Base-by-base conservation (phyloP, 2,329 filamentous ascomycete species). In the Fusarium mundagurra region DNA sequence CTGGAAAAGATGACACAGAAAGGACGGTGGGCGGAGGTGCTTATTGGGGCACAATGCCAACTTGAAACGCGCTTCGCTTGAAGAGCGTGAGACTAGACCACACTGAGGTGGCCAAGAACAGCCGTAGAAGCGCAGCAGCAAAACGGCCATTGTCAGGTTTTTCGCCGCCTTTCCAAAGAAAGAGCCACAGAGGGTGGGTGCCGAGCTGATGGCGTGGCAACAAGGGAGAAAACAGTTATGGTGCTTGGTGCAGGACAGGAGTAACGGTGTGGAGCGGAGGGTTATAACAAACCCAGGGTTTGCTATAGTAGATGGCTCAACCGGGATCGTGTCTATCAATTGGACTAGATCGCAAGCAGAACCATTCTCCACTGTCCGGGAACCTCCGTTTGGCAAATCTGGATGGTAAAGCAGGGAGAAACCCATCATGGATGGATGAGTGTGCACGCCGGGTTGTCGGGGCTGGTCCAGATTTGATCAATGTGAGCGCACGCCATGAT, bases 221-320 rank as follows among this genome's bases (percentile, higher is more conserved):
- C 68, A 74, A 71, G 70, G 61, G 73, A 67, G 71, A 57, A 61
- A 74, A 69, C 77, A 71, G 72, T 73, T 77, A 67, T 76, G 70
- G 66, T 77, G 68, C 65, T 74, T 43, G 67, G 70, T 69, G 75
- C 60, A 74, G 72, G 57, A 72, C 66, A 70, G 71, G 69, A 78
- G 72, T 65, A 74, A 63, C 65, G 67, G 64, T 70, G 75, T 74
- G 67, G 75, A 72, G 75, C 70, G 74, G 64, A 78, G 78, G 67
- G 68, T 66, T 79, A 77, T 80, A 80, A 74, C 72, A 77, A 69
- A 75, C 74, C 72, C 77, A 77, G 74, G 79, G 79, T 78, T 64
- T 72, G 72, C 69, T 78, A 80, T 81, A 80, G 71, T 71, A 76
- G 77, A 78, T 75, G 73, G 75, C 63, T 67, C 67, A 67, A 64